Conservation (phyloP, 768 basidiomycete species). For the Lactifluus hygrophoroides region DNA sequence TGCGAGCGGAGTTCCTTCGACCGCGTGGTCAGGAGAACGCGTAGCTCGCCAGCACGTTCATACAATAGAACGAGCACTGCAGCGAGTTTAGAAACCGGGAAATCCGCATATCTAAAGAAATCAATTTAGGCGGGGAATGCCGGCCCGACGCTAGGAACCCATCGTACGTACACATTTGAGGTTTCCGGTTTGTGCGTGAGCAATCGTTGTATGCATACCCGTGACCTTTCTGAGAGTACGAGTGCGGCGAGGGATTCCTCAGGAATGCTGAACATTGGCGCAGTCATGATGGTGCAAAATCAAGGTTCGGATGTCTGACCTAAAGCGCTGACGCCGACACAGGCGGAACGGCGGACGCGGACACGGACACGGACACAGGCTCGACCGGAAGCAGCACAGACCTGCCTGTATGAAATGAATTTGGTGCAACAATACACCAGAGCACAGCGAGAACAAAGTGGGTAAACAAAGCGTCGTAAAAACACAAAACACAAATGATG, state of each 20-base stretch:
- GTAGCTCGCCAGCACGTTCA: slow-evolving; percentile 55
- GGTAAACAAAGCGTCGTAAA: background rate
- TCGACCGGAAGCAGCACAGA: background rate
- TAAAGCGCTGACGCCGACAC: background rate
- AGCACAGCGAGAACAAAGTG: background rate
- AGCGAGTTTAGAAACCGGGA: slow-evolving; percentile 42
- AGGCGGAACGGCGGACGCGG: no score
- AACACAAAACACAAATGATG: background rate
- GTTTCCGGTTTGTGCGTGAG: slow-evolving; percentile 1
- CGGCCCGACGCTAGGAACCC: background rate
- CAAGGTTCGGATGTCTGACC: background rate
- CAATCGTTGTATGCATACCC: slow-evolving; percentile 13
- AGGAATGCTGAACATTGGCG: background rate
- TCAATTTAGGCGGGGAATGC: background rate
- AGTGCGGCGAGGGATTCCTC: background rate
- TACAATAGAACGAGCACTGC: slow-evolving; percentile 77
- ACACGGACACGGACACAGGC: background rate
- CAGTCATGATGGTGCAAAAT: background rate
- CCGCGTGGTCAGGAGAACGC: slow-evolving; percentile 79
- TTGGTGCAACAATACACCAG: background rate
- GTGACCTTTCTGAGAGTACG: slow-evolving; percentile 6
- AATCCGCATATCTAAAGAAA: slow-evolving; percentile 1
- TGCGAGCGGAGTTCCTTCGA: slow-evolving; percentile 68
- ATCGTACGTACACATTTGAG: slow-evolving; percentile 1
- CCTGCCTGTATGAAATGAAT: no score